Conservation (phyloP, 805 yeast genomes). For the Grigorovia humatica region DNA sequence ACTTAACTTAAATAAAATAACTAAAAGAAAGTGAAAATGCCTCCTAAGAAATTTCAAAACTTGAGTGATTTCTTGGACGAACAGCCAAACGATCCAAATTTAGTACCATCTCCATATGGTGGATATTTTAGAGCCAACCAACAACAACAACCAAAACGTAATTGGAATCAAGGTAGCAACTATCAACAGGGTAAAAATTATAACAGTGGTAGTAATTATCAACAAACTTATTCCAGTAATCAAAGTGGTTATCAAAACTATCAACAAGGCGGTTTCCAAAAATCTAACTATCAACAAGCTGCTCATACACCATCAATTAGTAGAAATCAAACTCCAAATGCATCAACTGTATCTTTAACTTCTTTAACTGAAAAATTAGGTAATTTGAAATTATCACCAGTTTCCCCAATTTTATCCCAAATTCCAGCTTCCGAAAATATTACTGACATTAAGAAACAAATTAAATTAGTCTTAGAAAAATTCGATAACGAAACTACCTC, state of each 20-base stretch:
- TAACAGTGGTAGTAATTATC: constrained; percentile 13
- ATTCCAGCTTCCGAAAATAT: constrained; percentile 26
- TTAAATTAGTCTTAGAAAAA: constrained; percentile 35
- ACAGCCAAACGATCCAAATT: constrained; percentile 23
- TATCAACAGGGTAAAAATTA: constrained; percentile 6
- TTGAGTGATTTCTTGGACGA: constrained; percentile 23
- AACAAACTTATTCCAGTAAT: not conserved
- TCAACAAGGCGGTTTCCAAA: constrained; percentile 11
- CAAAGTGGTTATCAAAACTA: constrained; percentile 1
- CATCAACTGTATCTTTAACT: constrained; percentile 65
- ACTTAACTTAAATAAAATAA: not conserved
- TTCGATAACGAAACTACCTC: constrained; percentile 30
- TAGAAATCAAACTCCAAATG: constrained; percentile 32
- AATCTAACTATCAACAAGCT: constrained; percentile 24
- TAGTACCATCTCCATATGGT: constrained; percentile 26
- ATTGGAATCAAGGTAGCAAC: constrained; percentile 7
- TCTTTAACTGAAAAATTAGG: constrained; percentile 62
- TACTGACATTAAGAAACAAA: constrained; percentile 28
- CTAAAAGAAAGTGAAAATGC: constrained; percentile 13
- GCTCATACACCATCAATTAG: constrained; percentile 29
- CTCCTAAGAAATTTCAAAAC: constrained; percentile 20
- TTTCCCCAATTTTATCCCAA: constrained; percentile 41
- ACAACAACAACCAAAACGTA: constrained; percentile 15
- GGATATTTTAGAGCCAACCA: constrained; percentile 24
- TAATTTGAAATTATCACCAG: constrained; percentile 55